Conservation (phyloP, 2,329 filamentous ascomycete species). For the Talaromyces sp. region DNA sequence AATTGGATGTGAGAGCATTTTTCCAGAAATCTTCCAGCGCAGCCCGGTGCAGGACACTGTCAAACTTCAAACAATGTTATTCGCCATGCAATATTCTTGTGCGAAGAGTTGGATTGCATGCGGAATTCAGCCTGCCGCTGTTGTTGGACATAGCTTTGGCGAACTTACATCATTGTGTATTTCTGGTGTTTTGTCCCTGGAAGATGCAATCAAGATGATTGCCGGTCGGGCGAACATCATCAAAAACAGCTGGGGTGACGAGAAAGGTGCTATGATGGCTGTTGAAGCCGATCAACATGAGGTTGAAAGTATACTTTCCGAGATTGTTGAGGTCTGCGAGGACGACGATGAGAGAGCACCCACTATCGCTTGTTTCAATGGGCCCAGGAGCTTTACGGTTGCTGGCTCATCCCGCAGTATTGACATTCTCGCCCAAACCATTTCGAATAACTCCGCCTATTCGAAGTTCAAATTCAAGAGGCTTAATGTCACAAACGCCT, state of each 20-base stretch:
- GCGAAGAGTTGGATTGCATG: conserved; percentile 35
- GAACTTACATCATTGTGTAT: conserved; percentile 32
- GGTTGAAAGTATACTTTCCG: conserved; percentile 16
- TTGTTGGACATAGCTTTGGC: conserved; percentile 38
- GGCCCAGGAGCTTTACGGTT: conserved; percentile 15
- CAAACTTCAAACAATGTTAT: conserved; percentile 31
- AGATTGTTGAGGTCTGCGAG: conserved; percentile 5
- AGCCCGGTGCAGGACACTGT: conserved; percentile 16
- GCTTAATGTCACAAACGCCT: conserved; percentile 44
- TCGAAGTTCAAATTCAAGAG: conserved; percentile 26
- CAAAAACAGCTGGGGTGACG: conserved; percentile 22
- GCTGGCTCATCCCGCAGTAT: conserved; percentile 13
- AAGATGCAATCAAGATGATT: conserved; percentile 26
- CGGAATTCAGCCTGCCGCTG: conserved; percentile 25
- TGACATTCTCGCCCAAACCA: conserved; percentile 22
- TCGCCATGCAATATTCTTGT: conserved; percentile 34
- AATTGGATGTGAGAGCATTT: conserved; percentile 26
- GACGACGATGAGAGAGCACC: conserved; percentile 3
- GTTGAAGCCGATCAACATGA: conserved; percentile 21
- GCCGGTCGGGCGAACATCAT: conserved; percentile 26
- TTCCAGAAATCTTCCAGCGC: conserved; percentile 25
- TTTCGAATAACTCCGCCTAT: conserved; percentile 9
- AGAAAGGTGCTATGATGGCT: conserved; percentile 29
- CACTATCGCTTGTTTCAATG: conserved; percentile 34
- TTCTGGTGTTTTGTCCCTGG: conserved; percentile 23